These are phyloP conservation scores for Gossypium ekmanianum DNA, from an alignment of 345 rosid genomes.

Conservation along the genomic window DNA sequence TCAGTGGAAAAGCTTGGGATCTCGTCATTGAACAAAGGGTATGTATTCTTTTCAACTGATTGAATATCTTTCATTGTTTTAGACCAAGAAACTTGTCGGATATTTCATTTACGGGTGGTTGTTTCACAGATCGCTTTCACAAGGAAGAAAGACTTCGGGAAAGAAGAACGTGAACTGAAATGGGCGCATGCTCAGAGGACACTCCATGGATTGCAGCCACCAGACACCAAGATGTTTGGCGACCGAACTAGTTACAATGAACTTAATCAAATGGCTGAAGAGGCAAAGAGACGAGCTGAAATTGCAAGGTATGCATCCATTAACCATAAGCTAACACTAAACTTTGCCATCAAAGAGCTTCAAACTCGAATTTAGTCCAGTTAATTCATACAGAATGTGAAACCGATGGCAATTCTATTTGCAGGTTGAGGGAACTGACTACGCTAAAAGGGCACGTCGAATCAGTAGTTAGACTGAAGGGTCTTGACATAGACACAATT, in stretches of 20 bases:
- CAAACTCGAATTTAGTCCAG: neutral
- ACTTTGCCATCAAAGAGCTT: neutral
- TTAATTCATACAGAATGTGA: neutral
- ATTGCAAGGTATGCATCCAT: conserved; percentile 37
- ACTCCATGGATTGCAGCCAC: conserved; percentile 51
- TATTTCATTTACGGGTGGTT: neutral
- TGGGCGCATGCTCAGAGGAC: conserved; percentile 63
- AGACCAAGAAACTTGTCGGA: neutral
- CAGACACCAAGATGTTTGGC: conserved; percentile 43
- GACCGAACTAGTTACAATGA: conserved; percentile 34
- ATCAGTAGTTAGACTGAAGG: conserved; percentile 47
- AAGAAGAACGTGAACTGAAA: conserved; percentile 49
- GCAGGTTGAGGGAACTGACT: conserved; percentile 48
- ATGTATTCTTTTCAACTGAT: conserved; percentile 3
- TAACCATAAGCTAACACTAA: neutral
- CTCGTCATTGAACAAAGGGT: conserved; percentile 65
- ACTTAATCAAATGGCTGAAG: conserved; percentile 51
- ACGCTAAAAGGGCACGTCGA: conserved; percentile 59
- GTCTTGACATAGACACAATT: conserved; percentile 57
- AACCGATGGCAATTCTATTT: neutral
- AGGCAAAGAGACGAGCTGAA: conserved; percentile 55
- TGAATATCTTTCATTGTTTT: neutral
- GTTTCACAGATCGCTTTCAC: conserved; percentile 49
- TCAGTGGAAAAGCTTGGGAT: conserved; percentile 59
- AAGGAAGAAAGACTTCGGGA: conserved; percentile 46